Conservation (phyloP, 495 filamentous ascomycete species). For the Stereocaulon alpinum region DNA sequence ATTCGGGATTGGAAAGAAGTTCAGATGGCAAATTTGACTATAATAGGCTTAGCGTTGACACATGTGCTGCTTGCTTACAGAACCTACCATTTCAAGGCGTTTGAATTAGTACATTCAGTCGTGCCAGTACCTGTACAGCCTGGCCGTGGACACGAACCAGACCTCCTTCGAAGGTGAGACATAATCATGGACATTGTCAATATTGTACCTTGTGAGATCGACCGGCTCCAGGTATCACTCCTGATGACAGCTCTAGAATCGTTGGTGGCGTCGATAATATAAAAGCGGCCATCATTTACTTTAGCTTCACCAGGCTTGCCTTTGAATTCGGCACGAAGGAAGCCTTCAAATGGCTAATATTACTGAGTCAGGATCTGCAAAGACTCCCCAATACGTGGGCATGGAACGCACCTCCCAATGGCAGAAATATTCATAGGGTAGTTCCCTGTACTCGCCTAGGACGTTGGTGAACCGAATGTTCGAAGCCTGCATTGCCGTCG, state of each 20-base stretch:
- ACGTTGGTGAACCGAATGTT: slow-evolving; percentile 26
- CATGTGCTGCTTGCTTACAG: background rate
- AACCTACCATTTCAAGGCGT: slow-evolving; percentile 4
- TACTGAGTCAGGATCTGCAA: background rate
- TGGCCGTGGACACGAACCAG: slow-evolving; percentile 18
- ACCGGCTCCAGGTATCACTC: slow-evolving; percentile 17
- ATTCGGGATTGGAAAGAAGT: background rate
- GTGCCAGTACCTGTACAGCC: slow-evolving; percentile 10
- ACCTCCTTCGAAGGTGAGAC: slow-evolving; percentile 3
- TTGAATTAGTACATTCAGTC: background rate
- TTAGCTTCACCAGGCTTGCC: slow-evolving; percentile 17
- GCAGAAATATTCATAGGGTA: slow-evolving; percentile 24
- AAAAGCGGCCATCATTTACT: slow-evolving; percentile 17
- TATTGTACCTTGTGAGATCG: slow-evolving; percentile 15
- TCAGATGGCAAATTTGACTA: slow-evolving; percentile 16
- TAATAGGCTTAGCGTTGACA: background rate
- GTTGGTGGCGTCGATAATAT: slow-evolving; percentile 13
- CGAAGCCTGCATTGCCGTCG: slow-evolving; percentile 8
- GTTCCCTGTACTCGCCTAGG: slow-evolving; percentile 15
- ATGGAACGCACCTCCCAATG: slow-evolving; percentile 22
- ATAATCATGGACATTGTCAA: slow-evolving; percentile 24
- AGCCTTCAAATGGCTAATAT: slow-evolving; percentile 19
- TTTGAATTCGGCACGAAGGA: slow-evolving; percentile 20
- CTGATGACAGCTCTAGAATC: slow-evolving; percentile 1
- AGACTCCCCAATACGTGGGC: background rate